Evolutionary conservation across 1,284 basidiomycete genomes (phyloP), one percentile per base, ranked within the genome.

Genomic region (Filobasidium uniguttulatum): DNA sequence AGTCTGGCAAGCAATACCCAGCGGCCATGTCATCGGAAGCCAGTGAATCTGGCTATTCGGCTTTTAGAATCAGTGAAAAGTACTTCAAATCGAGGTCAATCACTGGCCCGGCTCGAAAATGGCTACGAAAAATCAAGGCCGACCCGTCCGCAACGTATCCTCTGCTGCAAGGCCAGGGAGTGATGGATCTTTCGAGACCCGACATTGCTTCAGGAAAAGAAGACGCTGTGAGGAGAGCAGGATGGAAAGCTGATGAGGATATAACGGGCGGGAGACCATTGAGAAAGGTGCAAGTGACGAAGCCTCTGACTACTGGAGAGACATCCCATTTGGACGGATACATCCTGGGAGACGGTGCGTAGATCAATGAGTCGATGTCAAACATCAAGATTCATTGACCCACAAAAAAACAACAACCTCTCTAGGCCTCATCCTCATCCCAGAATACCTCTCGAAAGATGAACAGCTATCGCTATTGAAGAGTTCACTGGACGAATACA

Each of bases 361-460:
- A 5, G 20, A 31, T 17, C 40, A 43, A 44, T 25, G 5, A 33
- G 4, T 31, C 19, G 14, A n/a, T n/a, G 29, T 25, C 1, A 29
- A 3, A 19, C 8, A 23, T 31, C 9, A 14, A 26, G 30, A 19
- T 20, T 41, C 10, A 14, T 37, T 33, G 17, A 9, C 22, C 6
- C 31, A 19, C 6, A 26, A 29, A n/a, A 46, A 45, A 17, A 51
- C 14, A 23, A 23, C 3, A 23, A 25, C 38, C 10, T 37, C 17
- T 9, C 5, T 52, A 91, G 89, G 89, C 17, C 76, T 91, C 22
- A 79, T 91, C 17, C 64, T 91, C 17, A 69, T 93, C 4, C 87
- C 87, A 6, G 72, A 73, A 1, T 88, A 82, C 61, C 60, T 91
- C 14, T 69, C 77, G 4, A 67, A 69, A 0, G 58, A 69, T 12